These are phyloP conservation scores for Dictyostelium citrinum DNA, from an alignment of 78 protist species.

Conservation along the genomic window DNA sequence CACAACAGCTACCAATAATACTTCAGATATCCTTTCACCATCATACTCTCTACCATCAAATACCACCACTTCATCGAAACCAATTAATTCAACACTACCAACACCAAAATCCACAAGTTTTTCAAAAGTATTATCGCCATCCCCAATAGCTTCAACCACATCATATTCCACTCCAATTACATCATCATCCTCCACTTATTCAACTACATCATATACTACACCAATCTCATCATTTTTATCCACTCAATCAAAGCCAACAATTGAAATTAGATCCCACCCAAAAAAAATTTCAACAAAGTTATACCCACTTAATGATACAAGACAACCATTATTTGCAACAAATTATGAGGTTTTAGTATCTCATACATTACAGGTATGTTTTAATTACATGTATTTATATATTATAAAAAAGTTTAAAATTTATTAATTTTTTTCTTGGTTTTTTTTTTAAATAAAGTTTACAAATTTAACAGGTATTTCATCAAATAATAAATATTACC, in stretches of 20 bases:
- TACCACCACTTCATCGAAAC: background rate
- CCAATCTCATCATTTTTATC: background rate
- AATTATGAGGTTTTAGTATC: background rate
- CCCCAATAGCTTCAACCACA: background rate
- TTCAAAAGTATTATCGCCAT: no score
- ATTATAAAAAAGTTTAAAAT: no score
- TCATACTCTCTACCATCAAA: background rate
- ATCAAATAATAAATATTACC: slow-evolving; percentile 59
- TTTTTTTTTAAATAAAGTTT: background rate
- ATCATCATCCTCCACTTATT: background rate
- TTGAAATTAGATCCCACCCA: background rate
- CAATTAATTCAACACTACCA: no score
- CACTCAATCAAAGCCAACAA: background rate
- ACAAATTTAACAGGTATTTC: slow-evolving; percentile 4
- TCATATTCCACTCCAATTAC: no score
- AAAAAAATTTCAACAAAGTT: background rate
- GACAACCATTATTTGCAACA: background rate
- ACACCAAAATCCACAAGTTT: background rate
- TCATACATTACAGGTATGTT: slow-evolving; percentile 48
- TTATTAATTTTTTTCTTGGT: background rate
- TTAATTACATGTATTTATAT: no score
- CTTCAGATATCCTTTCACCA: no score
- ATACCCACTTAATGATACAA: background rate
- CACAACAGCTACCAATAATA: background rate
- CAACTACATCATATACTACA: background rate